Percentiles rank a stretch among this genome's conserved stretches.
Evolutionary conservation across 2,329 filamentous ascomycete genomes (phyloP).

Genomic region (Arthrobotrys megalospora): DNA sequence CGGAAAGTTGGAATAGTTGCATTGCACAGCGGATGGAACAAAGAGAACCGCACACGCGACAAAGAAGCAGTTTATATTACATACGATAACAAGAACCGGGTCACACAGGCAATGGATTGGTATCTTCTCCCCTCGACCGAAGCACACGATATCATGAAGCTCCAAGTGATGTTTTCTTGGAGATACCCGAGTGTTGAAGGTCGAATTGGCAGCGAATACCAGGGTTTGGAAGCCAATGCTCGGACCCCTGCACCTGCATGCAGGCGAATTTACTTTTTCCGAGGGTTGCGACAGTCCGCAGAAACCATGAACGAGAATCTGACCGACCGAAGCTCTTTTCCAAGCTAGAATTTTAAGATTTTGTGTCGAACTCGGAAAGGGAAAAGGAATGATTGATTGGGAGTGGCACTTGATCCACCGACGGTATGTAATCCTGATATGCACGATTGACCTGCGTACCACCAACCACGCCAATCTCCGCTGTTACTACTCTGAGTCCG

Average conservation of each 20-base stretch:
- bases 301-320: constrained; percentile 49
- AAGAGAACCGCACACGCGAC: constrained; percentile 43
- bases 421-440: constrained; percentile 29
- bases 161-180: constrained; percentile 14
- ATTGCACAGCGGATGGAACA: constrained; percentile 32
- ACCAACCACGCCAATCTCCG: constrained; percentile 4
- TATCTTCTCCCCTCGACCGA: constrained; percentile 45
- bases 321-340: constrained; percentile 27
- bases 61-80: constrained; percentile 22
- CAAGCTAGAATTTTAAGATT: constrained; percentile 30
- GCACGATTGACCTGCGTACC: constrained; percentile 26
- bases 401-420: constrained; percentile 42
- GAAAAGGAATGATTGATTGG: not conserved
- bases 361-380: not conserved
- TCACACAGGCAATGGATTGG: constrained; percentile 8
- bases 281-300: constrained; percentile 58
- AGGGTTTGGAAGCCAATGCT: constrained; percentile 49
- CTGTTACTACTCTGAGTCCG: constrained; percentile 2
- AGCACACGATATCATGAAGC: constrained; percentile 30
- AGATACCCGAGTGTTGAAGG: constrained; percentile 53
- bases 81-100: not conserved
- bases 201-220: constrained; percentile 37
- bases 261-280: constrained; percentile 59
- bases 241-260: constrained; percentile 51
- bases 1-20: constrained; percentile 53